Conservation (phyloP, 2,329 filamentous ascomycete genomes). For the Diaporthe eres region DNA sequence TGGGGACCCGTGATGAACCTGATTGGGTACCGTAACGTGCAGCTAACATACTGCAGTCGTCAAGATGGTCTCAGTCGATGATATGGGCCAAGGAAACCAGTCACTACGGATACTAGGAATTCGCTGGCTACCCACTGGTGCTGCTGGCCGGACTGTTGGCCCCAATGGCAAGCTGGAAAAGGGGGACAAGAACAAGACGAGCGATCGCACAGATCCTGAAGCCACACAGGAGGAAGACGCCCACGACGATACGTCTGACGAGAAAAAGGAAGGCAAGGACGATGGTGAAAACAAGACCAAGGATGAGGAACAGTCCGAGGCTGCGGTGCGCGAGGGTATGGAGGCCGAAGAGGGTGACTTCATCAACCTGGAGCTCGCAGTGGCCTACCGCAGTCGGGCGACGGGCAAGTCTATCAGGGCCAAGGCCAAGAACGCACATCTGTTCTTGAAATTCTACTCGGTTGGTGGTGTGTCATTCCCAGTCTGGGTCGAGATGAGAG, state of each 20-base stretch:
- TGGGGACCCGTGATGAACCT: too few relatives aligned
- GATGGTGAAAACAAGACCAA: constrained; percentile 51
- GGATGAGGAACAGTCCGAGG: constrained; percentile 55
- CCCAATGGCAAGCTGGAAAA: constrained; percentile 70
- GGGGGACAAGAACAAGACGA: constrained; percentile 53
- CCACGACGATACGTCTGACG: constrained; percentile 52
- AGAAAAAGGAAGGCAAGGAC: constrained; percentile 48
- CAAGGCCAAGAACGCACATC: constrained; percentile 80
- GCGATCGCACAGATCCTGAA: constrained; percentile 63
- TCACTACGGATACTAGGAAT: constrained; percentile 78
- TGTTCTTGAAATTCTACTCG: constrained; percentile 80
- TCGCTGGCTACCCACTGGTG: constrained; percentile 79
- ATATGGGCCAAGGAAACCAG: constrained; percentile 82
- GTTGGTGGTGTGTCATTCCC: constrained; percentile 67
- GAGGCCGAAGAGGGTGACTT: constrained; percentile 84
- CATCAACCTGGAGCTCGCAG: constrained; percentile 81
- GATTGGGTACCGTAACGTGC: too few relatives aligned
- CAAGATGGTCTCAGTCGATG: constrained; percentile 82
- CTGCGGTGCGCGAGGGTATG: constrained; percentile 70
- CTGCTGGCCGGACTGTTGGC: constrained; percentile 73
- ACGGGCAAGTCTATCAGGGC: constrained; percentile 71
- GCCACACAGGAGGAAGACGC: constrained; percentile 48
- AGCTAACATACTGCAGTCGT: constrained; percentile 56
- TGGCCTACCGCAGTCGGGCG: constrained; percentile 78
- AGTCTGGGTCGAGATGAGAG: constrained; percentile 82